Conservation (phyloP, 192 early-diverging fungal species). For the Neocallimastix lanati region DNA sequence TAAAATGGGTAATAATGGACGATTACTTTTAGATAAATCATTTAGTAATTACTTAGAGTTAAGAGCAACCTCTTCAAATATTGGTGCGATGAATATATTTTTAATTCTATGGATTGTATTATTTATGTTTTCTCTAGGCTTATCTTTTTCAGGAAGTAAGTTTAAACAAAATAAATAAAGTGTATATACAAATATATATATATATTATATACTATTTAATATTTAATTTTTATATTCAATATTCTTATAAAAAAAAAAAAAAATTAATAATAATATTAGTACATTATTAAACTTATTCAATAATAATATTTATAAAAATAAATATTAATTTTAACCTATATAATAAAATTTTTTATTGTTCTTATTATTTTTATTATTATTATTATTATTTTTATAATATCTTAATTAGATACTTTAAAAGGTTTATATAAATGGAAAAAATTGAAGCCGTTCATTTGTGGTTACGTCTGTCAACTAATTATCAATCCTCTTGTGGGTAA, state of each 20-base stretch:
- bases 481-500: neutral
- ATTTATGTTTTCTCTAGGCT: neutral
- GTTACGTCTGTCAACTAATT: neutral
- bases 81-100: neutral
- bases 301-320: too few species aligned
- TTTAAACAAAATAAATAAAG: too few species aligned
- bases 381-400: too few species aligned
- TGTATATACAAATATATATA: too few species aligned
- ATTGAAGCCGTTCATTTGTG: neutral
- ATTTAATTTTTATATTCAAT: too few species aligned
- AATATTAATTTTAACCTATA: too few species aligned
- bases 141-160: neutral
- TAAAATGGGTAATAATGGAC: neutral
- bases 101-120: neutral
- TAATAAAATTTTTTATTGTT: too few species aligned
- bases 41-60: neutral
- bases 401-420: neutral
- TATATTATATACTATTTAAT: too few species aligned
- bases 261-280: too few species aligned
- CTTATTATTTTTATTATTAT: too few species aligned
- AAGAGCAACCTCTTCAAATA: neutral
- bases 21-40: neutral
- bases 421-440: neutral
- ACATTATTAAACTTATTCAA: too few species aligned
- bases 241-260: too few species aligned